phyloP scores from a whole-genome alignment of 2,329 filamentous ascomycete genomes.

The Cryphonectria naterciae region DNA sequence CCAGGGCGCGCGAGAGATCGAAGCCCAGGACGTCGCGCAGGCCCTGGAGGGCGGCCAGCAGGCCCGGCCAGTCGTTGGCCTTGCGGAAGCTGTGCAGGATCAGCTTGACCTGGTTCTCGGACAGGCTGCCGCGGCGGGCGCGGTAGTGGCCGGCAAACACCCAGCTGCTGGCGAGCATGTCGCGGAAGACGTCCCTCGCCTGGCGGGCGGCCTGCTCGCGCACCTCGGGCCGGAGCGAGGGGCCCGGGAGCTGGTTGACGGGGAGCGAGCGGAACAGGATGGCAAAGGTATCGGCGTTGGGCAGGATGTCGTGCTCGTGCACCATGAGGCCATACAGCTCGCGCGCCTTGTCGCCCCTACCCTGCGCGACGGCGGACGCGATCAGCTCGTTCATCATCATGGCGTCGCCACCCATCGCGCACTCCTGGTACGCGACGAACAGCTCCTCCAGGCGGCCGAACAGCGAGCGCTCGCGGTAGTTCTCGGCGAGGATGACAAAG shows the following conservation, averaged over 20 bases:
- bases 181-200: constrained; percentile 38
- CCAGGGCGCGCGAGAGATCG: constrained; percentile 37
- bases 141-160: constrained; percentile 30
- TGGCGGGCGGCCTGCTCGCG: constrained; percentile 16
- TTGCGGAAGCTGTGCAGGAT: constrained; percentile 46
- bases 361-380: constrained; percentile 65
- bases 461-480: constrained; percentile 68
- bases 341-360: constrained; percentile 58
- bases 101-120: constrained; percentile 37
- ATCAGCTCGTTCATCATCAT: constrained; percentile 83
- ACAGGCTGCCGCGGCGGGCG: constrained; percentile 21
- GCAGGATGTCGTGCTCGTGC: constrained; percentile 51
- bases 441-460: constrained; percentile 62
- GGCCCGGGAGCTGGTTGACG: constrained; percentile 43
- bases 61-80: constrained; percentile 51
- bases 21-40: constrained; percentile 38
- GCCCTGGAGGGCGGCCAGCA: constrained; percentile 47
- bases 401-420: constrained; percentile 69
- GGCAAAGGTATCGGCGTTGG: constrained; percentile 71
- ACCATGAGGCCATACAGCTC: constrained; percentile 60
- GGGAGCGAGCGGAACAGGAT: constrained; percentile 66
- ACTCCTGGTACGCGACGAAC: constrained; percentile 63
- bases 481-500: constrained; percentile 73
- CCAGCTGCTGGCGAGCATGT: constrained; percentile 38
- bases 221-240: not conserved